phyloP scores from a whole-genome alignment of 2,329 filamentous ascomycete species.

The Paecilomyces variotii region DNA sequence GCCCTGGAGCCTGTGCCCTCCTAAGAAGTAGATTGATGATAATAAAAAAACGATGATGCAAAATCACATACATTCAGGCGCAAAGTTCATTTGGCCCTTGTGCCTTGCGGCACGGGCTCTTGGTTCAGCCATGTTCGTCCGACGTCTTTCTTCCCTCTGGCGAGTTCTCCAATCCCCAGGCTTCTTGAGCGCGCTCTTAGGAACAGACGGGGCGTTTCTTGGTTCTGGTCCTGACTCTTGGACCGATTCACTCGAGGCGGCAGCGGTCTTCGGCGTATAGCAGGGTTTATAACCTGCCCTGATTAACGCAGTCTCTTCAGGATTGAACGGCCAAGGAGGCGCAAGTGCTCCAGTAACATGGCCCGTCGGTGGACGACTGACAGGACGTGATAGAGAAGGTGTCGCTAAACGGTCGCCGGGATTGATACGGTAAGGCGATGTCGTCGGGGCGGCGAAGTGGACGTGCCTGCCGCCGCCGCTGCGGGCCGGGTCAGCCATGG shows the following conservation, averaged over 20 bases:
- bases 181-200: neutral
- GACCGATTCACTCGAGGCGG: neutral
- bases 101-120: conserved; percentile 70
- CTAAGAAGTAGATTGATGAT: neutral
- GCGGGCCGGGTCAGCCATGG: neutral
- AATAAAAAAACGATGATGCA: neutral
- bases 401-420: conserved; percentile 4
- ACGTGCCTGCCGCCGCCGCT: conserved; percentile 9
- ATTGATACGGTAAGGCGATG: conserved; percentile 8
- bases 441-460: conserved; percentile 12
- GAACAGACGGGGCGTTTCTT: neutral
- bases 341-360: conserved; percentile 10
- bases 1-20: neutral
- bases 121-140: conserved; percentile 56
- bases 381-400: neutral
- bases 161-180: neutral
- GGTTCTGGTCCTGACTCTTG: neutral
- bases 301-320: conserved; percentile 15
- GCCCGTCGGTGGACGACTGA: conserved; percentile 8
- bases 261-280: conserved; percentile 7
- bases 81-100: conserved; percentile 75
- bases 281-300: conserved; percentile 15
- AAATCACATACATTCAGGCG: conserved; percentile 54
- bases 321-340: conserved; percentile 15
- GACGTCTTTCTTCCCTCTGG: conserved; percentile 6